Evolutionary conservation across 1,139 yeast genomes (phyloP), one percentile per base, ranked within the genome.

Genomic region (Protomyces macrosporus): DNA sequence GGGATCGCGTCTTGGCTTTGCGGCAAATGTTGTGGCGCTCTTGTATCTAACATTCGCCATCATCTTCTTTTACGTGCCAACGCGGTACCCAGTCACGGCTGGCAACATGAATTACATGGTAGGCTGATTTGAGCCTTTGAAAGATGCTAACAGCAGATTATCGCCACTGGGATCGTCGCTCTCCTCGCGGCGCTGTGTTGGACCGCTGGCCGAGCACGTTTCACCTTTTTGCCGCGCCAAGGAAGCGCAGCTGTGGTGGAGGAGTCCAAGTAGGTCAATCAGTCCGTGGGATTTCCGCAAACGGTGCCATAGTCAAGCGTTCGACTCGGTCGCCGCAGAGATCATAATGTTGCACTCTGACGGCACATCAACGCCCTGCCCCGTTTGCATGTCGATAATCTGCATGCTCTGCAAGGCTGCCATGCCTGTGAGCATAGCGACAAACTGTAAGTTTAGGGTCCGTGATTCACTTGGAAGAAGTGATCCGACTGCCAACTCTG

Each of bases 61-160:
- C 64, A 78, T 84, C 65, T 75, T 87, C 1, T 79, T 89, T 56
- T 87, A 93, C 69, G 76, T 87, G 72, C 96, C 96, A 1, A 87
- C 91, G 0, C 84, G 84, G 51, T 78, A 87, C 64, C 88, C 87
- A 63, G 81, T 89, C 14, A 81, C 83, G 3, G 79, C 82, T 70
- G 72, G 73, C 23, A 79, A 84, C 6, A 87, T 89, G 91, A 89
- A 89, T 73, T 89, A 87, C 72, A 88, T 95, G 0, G 74, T 42
- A 14, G 16, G 32, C 16, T 2, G 14, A 12, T 39, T 37, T 16
- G 3, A 6, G 9, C 14, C 16, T 4, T 16, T 5, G 7, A 42
- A 42, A 14, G 33, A 5, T 6, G n/a, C 48, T 42, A 16, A 42
- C 48, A 14, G 10, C 32, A 42, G 48, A 16, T 84, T 30, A 81